Base-by-base conservation (phyloP, 2,329 filamentous ascomycete genomes). In the Beauveria caledonica region DNA sequence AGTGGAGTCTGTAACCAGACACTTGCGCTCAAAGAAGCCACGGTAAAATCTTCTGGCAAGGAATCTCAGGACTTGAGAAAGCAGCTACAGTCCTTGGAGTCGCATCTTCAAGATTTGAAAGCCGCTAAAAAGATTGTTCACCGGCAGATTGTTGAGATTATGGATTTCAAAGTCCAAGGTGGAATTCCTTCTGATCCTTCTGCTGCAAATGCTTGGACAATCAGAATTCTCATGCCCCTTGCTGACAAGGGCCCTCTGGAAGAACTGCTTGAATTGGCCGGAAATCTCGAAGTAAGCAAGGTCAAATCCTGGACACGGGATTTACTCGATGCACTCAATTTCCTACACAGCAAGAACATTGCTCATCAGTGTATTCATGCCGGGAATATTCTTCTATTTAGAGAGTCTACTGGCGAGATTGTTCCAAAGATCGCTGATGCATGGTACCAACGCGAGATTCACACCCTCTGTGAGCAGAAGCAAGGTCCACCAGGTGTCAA, bases 261-360 rank as follows among this genome's bases (percentile, higher is more conserved):
- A 29, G 91, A 96, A 67, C 79, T 95, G 21, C 79, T 99, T 33
- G 88, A 93, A 60, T 83, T 93, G 62, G 85, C 91, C 46, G 90
- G 89, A 5, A 83, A 83, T 33, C 77, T 97, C 55, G 84, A 88
- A 46, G 82, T 89, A 56, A 83, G 84, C 64, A 92, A 87, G 70
- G 86, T 92, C 49, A 87, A 92, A 58, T 86, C 90, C 25, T 97
- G 92, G 88, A 94, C 91, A n/a, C 86, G 92, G 62, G 91, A 96
- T 68, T 79, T 99, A 19, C 82, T 99, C 27, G 91, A 97, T 74
- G 94, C 88, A 0, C 77, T 99, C 29, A 89, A 91, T 62, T 96
- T 88, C 70, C 84, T 96, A 57, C 93, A 97, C 73, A 87, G 88
- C 64, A 87, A 89, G 69, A 91, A 91, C 21, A 80, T 97, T 60